A percentile compares a stretch with the other conserved stretches of the same genome.
phyloP scores from a whole-genome alignment of 2,329 filamentous ascomycete species.

The Arthrobotrys entomopaga region DNA sequence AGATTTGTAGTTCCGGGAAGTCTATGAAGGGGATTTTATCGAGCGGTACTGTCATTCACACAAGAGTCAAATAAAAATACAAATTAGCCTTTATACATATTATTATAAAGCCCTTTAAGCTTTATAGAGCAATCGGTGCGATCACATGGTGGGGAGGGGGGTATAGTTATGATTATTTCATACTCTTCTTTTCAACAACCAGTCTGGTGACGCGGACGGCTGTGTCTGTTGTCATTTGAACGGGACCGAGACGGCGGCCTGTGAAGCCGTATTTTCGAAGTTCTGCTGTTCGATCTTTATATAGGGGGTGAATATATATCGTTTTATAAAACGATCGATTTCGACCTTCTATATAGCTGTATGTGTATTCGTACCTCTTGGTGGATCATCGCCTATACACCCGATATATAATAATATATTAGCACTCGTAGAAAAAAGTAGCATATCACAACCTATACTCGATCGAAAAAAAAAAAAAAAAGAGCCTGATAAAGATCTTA shows the following conservation, averaged over 20 bases:
- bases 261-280: constrained; percentile 91
- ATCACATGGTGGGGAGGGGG: background rate
- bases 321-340: no score
- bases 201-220: constrained; percentile 92
- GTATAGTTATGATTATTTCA: constrained; percentile 56
- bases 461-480: constrained; percentile 48
- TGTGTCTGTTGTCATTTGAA: constrained; percentile 99
- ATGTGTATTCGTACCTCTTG: constrained; percentile 76
- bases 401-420: no score
- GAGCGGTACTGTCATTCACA: constrained; percentile 72
- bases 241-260: constrained; percentile 84
- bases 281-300: constrained; percentile 89
- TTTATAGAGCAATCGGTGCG: background rate
- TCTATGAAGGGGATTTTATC: constrained; percentile 84
- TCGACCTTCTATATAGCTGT: no score
- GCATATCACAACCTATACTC: constrained; percentile 8
- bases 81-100: background rate
- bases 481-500: no score
- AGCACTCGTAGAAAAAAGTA: constrained; percentile 3
- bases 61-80: background rate
- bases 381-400: constrained; percentile 83
- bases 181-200: constrained; percentile 84
- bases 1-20: constrained; percentile 87
- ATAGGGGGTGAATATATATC: constrained; percentile 28
- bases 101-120: no score